Conservation (phyloP, 441 rosid species). For the Aquilaria agallochum region DNA sequence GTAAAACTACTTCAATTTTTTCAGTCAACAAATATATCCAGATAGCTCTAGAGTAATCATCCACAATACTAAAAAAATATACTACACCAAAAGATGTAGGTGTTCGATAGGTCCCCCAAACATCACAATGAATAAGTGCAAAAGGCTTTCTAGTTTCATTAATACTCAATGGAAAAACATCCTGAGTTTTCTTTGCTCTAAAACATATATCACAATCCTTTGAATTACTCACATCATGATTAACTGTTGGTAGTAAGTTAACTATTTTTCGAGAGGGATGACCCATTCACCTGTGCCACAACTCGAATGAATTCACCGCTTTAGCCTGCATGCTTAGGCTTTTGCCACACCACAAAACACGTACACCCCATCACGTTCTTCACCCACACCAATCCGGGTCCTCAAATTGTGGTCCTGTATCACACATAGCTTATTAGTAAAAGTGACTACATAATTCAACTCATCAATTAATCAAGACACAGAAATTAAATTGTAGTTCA, state of each 20-base stretch:
- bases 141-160: background rate
- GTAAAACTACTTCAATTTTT: background rate
- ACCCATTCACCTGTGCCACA: too few relatives aligned
- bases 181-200: conserved; percentile 2
- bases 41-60: background rate
- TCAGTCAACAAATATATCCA: conserved; percentile 6
- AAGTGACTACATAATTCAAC: background rate
- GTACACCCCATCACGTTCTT: background rate
- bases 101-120: conserved; percentile 6
- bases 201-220: background rate
- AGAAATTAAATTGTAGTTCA: conserved; percentile 6
- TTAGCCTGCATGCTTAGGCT: too few relatives aligned
- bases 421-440: conserved; percentile 7
- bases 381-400: background rate
- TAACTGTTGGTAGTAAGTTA: too few relatives aligned
- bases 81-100: background rate
- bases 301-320: too few relatives aligned
- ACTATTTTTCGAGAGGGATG: too few relatives aligned
- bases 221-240: background rate
- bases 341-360: too few relatives aligned
- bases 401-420: background rate
- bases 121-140: conserved; percentile 10
- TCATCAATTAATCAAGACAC: background rate
- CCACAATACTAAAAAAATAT: background rate
- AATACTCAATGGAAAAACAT: background rate